Conservation (phyloP, 768 basidiomycete genomes). For the Ramaria sp. region DNA sequence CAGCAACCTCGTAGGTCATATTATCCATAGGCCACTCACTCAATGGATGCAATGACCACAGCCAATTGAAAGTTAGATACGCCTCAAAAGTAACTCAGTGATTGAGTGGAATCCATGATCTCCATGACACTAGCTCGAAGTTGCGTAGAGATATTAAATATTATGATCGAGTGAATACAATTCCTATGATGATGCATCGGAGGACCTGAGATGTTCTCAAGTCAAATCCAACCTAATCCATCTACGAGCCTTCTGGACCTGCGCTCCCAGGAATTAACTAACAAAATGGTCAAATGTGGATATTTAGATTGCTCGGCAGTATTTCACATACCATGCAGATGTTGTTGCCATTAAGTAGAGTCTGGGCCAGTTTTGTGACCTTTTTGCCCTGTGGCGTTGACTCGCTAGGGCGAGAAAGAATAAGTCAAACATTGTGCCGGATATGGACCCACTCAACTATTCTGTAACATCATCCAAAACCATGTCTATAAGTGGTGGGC, state of each 20-base stretch:
- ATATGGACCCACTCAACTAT: constrained; percentile 48
- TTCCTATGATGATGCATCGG: too few species aligned
- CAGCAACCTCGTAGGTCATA: too few species aligned
- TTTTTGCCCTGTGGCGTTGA: constrained; percentile 73
- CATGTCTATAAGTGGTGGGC: constrained; percentile 52
- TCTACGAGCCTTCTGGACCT: background rate
- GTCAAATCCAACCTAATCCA: background rate
- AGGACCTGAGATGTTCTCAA: too few species aligned
- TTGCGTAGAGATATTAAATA: too few species aligned
- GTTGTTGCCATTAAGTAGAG: constrained; percentile 87
- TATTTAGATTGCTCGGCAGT: background rate
- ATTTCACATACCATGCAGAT: constrained; percentile 83
- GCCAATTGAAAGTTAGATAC: too few species aligned
- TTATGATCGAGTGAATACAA: too few species aligned
- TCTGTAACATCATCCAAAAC: constrained; percentile 95
- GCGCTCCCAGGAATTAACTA: constrained; percentile 7
- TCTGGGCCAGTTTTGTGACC: constrained; percentile 76
- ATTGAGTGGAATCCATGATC: too few species aligned
- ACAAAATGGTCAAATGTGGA: background rate
- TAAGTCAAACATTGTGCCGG: background rate
- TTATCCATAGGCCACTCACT: too few species aligned
- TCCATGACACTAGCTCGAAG: too few species aligned
- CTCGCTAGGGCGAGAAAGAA: constrained; percentile 42
- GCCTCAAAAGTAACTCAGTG: too few species aligned
- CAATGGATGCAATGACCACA: too few species aligned